Percentiles rank a stretch among this genome's conserved stretches.
phyloP scores from a whole-genome alignment of 768 basidiomycete genomes.

The Mycena epipterygia region DNA sequence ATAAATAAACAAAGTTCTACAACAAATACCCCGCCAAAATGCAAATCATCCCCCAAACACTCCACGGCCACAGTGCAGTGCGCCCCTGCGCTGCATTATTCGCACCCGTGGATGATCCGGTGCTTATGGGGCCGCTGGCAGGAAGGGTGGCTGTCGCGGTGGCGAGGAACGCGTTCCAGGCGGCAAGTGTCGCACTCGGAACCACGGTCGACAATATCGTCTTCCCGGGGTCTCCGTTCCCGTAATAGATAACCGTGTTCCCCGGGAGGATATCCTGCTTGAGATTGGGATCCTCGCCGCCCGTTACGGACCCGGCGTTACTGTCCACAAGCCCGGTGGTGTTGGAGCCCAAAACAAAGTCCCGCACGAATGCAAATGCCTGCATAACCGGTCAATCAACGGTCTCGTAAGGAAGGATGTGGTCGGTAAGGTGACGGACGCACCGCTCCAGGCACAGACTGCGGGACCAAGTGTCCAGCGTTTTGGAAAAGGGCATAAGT shows the following conservation, averaged over 20 bases:
- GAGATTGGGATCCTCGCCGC: conserved; percentile 57
- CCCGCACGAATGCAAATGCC: conserved; percentile 59
- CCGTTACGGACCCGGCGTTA: conserved; percentile 49
- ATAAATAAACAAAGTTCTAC: neutral
- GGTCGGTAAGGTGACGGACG: neutral
- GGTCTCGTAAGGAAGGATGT: neutral
- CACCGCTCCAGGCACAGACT: conserved; percentile 28
- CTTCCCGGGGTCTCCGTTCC: conserved; percentile 45
- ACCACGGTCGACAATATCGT: conserved; percentile 53
- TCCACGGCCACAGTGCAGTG: neutral
- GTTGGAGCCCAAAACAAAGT: conserved; percentile 64
- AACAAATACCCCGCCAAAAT: neutral
- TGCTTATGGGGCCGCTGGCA: neutral
- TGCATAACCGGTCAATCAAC: conserved; percentile 31
- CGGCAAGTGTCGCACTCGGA: conserved; percentile 50
- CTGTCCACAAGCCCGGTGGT: conserved; percentile 58
- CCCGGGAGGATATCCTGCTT: conserved; percentile 54
- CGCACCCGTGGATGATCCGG: neutral
- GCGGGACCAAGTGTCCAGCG: conserved; percentile 37
- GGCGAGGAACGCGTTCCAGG: conserved; percentile 48
- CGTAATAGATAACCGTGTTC: conserved; percentile 58
- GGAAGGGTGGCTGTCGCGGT: conserved; percentile 38
- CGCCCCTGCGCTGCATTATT: neutral
- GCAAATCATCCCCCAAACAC: neutral
- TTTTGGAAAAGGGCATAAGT: conserved; percentile 38